Conservation (phyloP, 2,329 filamentous ascomycete species). For the Talaromyces verruculosus region DNA sequence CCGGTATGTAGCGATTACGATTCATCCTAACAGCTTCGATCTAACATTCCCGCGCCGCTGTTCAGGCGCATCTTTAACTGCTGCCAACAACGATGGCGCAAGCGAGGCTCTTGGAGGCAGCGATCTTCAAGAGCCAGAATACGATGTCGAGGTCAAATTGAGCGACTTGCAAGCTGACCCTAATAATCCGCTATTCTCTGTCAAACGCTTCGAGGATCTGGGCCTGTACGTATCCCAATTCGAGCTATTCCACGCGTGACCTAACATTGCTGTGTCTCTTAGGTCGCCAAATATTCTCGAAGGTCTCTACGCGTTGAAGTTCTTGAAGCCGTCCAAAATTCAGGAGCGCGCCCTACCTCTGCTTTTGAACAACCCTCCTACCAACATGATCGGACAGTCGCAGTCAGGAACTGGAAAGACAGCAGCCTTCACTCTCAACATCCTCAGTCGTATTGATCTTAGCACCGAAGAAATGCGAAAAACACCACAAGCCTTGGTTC, state of each 20-base stretch:
- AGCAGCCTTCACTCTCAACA: conserved; percentile 90
- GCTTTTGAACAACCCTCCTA: conserved; percentile 79
- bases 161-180: conserved; percentile 84
- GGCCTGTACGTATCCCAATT: conserved; percentile 66
- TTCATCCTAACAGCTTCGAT: conserved; percentile 28
- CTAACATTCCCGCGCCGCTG: conserved; percentile 14
- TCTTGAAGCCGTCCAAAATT: conserved; percentile 94
- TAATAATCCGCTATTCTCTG: conserved; percentile 83
- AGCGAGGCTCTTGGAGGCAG: conserved; percentile 47
- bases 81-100: conserved; percentile 40
- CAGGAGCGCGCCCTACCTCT: conserved; percentile 92
- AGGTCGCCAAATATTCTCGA: conserved; percentile 67
- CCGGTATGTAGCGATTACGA: conserved; percentile 40
- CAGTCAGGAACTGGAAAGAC: conserved; percentile 99
- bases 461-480: conserved; percentile 55
- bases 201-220: conserved; percentile 79
- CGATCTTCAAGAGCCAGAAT: conserved; percentile 67
- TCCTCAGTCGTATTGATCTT: conserved; percentile 82
- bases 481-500: conserved; percentile 76
- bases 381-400: conserved; percentile 97
- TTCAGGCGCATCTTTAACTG: conserved; percentile 20
- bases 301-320: conserved; percentile 77
- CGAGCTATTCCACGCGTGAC: neutral
- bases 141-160: conserved; percentile 88
- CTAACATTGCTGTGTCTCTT: conserved; percentile 8